Base-by-base conservation (phyloP, 2,329 filamentous ascomycete species). In the Calonectria hongkongensis region DNA sequence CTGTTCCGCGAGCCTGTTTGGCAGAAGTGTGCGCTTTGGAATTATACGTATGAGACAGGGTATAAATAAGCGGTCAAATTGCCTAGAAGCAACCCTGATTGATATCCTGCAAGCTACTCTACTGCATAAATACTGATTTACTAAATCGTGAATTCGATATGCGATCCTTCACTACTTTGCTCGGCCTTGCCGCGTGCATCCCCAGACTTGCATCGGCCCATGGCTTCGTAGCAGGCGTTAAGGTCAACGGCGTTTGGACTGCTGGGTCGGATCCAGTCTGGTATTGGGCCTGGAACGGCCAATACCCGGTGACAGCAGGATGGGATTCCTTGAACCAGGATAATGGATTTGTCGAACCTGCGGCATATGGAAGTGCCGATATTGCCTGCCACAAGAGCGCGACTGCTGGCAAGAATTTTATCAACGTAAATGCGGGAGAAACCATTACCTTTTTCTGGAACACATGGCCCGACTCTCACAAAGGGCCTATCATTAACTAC, bases 401-500 rank as follows among this genome's bases (percentile, higher is more conserved):
- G 21, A 82, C 75, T 7, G 79, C 85, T n/a, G 87, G 82, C 16
- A 76, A 79, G 58, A 79, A 81, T 73, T 79, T 81, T 60, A 83
- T 83, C 67, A 79, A 75, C 18, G 82, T 86, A 63, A 71, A 80
- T 5, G 85, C 85, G 48, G 86, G 86, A 43, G 80, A 80, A 74
- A 81, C 78, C 65, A 79, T 87, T 63, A 82, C 76, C 56, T 79
- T 87, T 73, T 79, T 82, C 72, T 87, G 86, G 86, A 82, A 79
- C 58, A 76, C 72, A n/a, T 87, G 86, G 86, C 84, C 85, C 66
- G 82, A 81, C 3, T 82, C 79, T 39, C 86, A 88, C 80, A 72
- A 83, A 62, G 85, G 88, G 2, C 91, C 91, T 25, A 88, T 93
- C 79, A 86, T 93, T 76, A 88, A 88, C 81, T 93, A 93, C 85